phyloP scores from a whole-genome alignment of 129 eudicot genomes.

The Apium graveolens region DNA sequence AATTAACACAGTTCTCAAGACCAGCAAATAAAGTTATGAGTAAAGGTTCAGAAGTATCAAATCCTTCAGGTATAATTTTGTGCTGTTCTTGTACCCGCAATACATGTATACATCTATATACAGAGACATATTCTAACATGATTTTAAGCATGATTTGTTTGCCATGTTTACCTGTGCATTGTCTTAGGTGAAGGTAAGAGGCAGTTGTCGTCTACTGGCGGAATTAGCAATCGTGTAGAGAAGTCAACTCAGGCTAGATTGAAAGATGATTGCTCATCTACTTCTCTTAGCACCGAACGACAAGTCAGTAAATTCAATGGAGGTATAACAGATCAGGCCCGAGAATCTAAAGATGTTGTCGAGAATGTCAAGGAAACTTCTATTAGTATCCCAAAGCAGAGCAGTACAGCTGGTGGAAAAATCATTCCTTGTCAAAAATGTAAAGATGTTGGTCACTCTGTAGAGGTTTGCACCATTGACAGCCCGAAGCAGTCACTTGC shows the following conservation, averaged over 20 bases:
- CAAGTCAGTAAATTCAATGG: constrained; percentile 20
- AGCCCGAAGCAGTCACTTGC: constrained; percentile 20
- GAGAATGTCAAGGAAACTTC: constrained; percentile 47
- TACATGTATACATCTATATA: not conserved
- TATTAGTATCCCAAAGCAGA: constrained; percentile 27
- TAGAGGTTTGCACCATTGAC: constrained; percentile 28
- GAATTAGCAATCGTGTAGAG: constrained; percentile 29
- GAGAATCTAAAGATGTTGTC: constrained; percentile 35
- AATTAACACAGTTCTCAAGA: constrained; percentile 30
- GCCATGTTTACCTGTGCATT: not conserved
- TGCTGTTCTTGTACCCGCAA: not conserved
- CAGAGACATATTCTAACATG: not conserved
- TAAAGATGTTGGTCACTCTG: constrained; percentile 41
- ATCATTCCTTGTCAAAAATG: constrained; percentile 30
- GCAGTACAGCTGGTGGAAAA: constrained; percentile 18
- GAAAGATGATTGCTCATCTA: constrained; percentile 39
- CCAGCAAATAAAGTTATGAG: constrained; percentile 28
- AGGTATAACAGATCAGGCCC: constrained; percentile 18
- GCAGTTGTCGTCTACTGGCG: constrained; percentile 45
- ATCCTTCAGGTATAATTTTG: constrained; percentile 32
- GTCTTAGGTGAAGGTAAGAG: constrained; percentile 59
- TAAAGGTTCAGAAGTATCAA: constrained; percentile 33
- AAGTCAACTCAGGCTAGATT: constrained; percentile 25
- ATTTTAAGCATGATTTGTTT: constrained; percentile 1
- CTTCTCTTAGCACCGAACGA: constrained; percentile 27